Conservation (phyloP, 371 early-diverging fungal genomes). For the Mortierella sp. region DNA sequence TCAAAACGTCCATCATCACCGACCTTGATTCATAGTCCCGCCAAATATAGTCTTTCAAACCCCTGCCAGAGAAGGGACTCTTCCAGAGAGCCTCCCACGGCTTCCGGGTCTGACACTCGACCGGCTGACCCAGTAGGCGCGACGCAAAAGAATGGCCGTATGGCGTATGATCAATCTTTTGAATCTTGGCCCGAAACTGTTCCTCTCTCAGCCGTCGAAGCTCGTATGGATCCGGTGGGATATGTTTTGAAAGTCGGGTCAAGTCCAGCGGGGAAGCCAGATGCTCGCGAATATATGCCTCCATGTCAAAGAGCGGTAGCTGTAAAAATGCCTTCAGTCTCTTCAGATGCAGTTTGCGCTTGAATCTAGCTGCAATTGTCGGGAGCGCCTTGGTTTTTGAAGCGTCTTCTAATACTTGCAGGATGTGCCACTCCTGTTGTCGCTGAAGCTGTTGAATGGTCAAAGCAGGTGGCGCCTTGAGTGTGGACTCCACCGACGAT, state of each 20-base stretch:
- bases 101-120: conserved; percentile 63
- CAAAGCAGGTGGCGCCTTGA: conserved; percentile 20
- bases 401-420: conserved; percentile 67
- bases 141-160: conserved; percentile 80
- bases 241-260: conserved; percentile 57
- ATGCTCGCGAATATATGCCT: conserved; percentile 59
- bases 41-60: conserved; percentile 65
- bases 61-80: conserved; percentile 52
- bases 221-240: conserved; percentile 45
- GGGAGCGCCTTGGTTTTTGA: conserved; percentile 59
- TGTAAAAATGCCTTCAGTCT: conserved; percentile 71
- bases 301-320: conserved; percentile 72
- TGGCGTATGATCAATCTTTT: conserved; percentile 61
- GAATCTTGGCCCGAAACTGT: conserved; percentile 41
- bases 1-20: conserved; percentile 60
- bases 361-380: conserved; percentile 65
- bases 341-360: conserved; percentile 72
- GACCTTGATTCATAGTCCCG: conserved; percentile 69
- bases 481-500: conserved; percentile 12
- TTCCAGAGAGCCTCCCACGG: conserved; percentile 57
- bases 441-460: conserved; percentile 42
- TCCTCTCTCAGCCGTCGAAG: conserved; percentile 33
- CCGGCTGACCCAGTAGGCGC: conserved; percentile 74
- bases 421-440: conserved; percentile 70
- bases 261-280: conserved; percentile 51